Evolutionary conservation across 2,329 filamentous ascomycete genomes (phyloP).

Genomic region (Chrysoporthe puriensis): DNA sequence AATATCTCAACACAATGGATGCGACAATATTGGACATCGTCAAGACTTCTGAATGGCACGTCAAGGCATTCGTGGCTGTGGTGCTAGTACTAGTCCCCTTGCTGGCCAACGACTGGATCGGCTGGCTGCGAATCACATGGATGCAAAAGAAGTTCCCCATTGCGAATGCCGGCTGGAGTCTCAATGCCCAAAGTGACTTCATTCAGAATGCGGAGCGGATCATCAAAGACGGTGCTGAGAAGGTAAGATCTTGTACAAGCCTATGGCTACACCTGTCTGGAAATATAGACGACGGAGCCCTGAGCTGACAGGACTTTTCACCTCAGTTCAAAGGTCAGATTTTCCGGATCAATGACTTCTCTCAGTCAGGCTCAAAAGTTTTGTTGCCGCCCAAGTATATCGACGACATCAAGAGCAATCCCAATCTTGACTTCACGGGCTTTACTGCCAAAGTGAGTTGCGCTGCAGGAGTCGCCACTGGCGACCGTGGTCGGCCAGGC

Average conservation of each 20-base stretch:
- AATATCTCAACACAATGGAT: constrained; percentile 25
- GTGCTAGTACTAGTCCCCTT: background rate
- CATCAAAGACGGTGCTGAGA: constrained; percentile 4
- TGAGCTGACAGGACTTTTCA: background rate
- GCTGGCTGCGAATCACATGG: constrained; percentile 1
- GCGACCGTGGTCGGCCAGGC: no score
- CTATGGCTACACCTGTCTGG: no score
- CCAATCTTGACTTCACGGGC: constrained; percentile 3
- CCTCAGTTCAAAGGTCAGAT: constrained; percentile 5
- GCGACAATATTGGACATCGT: background rate
- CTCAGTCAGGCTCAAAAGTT: constrained; percentile 15
- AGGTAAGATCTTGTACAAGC: background rate
- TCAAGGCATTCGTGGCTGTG: background rate
- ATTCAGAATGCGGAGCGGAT: background rate
- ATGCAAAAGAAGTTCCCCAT: constrained; percentile 15
- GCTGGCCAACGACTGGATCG: constrained; percentile 4
- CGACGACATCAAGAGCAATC: constrained; percentile 9
- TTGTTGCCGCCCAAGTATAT: constrained; percentile 8
- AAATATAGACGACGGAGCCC: no score
- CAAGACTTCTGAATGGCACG: constrained; percentile 1
- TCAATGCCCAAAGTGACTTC: constrained; percentile 10
- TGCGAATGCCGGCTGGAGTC: background rate
- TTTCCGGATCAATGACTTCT: constrained; percentile 17
- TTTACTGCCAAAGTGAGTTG: constrained; percentile 2
- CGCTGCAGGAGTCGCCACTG: background rate